Conservation (phyloP, 179 eudicot species). For the Nepenthes alata region DNA sequence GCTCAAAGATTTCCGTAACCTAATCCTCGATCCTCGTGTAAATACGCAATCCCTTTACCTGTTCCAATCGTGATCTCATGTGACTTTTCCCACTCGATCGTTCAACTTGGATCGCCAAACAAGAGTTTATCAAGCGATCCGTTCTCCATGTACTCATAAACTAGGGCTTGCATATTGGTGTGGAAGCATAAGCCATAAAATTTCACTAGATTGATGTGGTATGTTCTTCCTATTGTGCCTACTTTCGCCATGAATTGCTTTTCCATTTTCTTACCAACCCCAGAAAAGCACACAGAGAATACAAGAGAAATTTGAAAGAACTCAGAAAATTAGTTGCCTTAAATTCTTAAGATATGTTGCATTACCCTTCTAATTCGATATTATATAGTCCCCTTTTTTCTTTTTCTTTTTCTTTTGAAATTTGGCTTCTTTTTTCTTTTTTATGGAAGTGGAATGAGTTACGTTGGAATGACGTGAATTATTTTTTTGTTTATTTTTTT, state of each 20-base stretch:
- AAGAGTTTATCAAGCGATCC: conserved; percentile 33
- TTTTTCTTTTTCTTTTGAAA: too few relatives aligned
- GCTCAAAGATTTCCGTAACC: too few relatives aligned
- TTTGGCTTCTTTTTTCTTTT: too few relatives aligned
- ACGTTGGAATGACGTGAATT: too few relatives aligned
- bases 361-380: too few relatives aligned
- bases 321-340: too few relatives aligned
- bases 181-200: conserved; percentile 51
- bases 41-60: conserved; percentile 41
- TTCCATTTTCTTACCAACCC: conserved; percentile 13
- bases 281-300: not conserved
- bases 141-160: conserved; percentile 48
- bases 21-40: conserved; percentile 64
- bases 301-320: too few relatives aligned
- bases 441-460: too few relatives aligned
- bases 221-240: conserved; percentile 41
- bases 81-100: conserved; percentile 19
- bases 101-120: conserved; percentile 7
- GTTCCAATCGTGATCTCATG: conserved; percentile 43
- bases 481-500: too few relatives aligned
- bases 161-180: conserved; percentile 29
- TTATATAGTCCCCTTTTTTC: too few relatives aligned
- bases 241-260: conserved; percentile 62
- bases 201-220: conserved; percentile 40
- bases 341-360: too few relatives aligned